Conservation (phyloP, 495 filamentous ascomycete species). For the Beverwykella pulmonaria region DNA sequence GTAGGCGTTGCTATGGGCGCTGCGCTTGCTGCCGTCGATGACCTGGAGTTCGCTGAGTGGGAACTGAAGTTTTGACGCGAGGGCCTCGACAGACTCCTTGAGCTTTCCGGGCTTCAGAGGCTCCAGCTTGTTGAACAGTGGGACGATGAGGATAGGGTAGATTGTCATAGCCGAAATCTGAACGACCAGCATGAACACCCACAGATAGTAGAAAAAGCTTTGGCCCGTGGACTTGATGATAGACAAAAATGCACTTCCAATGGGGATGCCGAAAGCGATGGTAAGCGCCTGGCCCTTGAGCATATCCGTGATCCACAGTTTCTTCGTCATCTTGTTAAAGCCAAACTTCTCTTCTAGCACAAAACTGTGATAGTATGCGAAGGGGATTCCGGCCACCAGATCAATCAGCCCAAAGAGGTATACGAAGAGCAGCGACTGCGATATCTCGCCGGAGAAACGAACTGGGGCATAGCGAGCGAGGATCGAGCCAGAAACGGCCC, state of each 20-base stretch:
- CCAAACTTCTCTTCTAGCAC: constrained; percentile 96
- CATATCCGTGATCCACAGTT: constrained; percentile 87
- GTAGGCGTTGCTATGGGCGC: constrained; percentile 96
- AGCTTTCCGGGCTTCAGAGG: constrained; percentile 83
- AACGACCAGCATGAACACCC: constrained; percentile 84
- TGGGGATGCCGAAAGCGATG: constrained; percentile 76
- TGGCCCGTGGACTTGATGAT: constrained; percentile 90
- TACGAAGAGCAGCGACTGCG: constrained; percentile 90
- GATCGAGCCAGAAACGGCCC: constrained; percentile 75
- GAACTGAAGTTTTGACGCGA: constrained; percentile 85
- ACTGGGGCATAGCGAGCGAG: constrained; percentile 72
- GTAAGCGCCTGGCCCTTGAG: constrained; percentile 86
- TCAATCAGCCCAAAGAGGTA: constrained; percentile 82
- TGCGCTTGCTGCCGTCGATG: constrained; percentile 96
- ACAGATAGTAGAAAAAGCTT: constrained; percentile 96
- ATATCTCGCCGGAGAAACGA: constrained; percentile 86
- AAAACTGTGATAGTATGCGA: constrained; percentile 88
- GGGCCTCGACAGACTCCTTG: constrained; percentile 82
- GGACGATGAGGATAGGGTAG: constrained; percentile 92
- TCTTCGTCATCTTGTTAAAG: constrained; percentile 95
- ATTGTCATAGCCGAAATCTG: constrained; percentile 94
- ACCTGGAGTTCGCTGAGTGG: constrained; percentile 88
- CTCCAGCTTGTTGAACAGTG: constrained; percentile 97
- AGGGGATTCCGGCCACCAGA: constrained; percentile 74
- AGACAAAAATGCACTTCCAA: constrained; percentile 84